phyloP scores from a whole-genome alignment of 2,329 filamentous ascomycete species.

The Sordariomycetes sp. region DNA sequence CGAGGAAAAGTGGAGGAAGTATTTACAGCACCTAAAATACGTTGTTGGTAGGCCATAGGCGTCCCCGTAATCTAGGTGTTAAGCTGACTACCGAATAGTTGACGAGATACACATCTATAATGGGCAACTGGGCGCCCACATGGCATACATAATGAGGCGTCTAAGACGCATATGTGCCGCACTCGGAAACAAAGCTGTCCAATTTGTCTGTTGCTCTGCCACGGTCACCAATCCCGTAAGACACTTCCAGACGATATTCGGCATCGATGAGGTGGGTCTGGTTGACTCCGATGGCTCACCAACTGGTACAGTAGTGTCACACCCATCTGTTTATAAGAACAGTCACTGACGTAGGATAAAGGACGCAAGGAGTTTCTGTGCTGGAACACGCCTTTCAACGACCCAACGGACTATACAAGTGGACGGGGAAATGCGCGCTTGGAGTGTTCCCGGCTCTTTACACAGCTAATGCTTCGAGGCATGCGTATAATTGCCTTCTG shows the following conservation, averaged over 20 bases:
- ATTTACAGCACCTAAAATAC: slow-evolving; percentile 78
- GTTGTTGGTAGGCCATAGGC: slow-evolving; percentile 49
- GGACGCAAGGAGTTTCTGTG: slow-evolving; percentile 90
- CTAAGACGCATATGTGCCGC: slow-evolving; percentile 80
- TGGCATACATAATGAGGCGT: slow-evolving; percentile 88
- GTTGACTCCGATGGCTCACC: slow-evolving; percentile 90
- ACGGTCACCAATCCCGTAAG: slow-evolving; percentile 86
- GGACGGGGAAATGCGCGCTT: slow-evolving; percentile 71
- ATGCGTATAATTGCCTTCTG: slow-evolving; percentile 92
- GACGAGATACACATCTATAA: slow-evolving; percentile 95
- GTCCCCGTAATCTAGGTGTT: neutral
- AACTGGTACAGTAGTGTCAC: slow-evolving; percentile 27
- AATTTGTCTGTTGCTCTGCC: slow-evolving; percentile 91
- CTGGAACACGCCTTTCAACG: slow-evolving; percentile 95
- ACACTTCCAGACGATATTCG: slow-evolving; percentile 93
- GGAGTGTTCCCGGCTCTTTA: slow-evolving; percentile 85
- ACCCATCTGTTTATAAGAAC: neutral
- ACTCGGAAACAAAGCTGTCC: slow-evolving; percentile 71
- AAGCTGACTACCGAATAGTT: slow-evolving; percentile 24
- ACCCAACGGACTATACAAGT: slow-evolving; percentile 73
- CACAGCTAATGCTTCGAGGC: slow-evolving; percentile 74
- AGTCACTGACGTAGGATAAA: neutral
- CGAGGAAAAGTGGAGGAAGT: slow-evolving; percentile 78
- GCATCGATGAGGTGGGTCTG: slow-evolving; percentile 65
- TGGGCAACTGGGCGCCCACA: slow-evolving; percentile 83